Percentiles rank a stretch among this genome's conserved stretches.
Evolutionary conservation across 2,329 filamentous ascomycete genomes (phyloP).

Genomic region (Colletotrichum sp.): DNA sequence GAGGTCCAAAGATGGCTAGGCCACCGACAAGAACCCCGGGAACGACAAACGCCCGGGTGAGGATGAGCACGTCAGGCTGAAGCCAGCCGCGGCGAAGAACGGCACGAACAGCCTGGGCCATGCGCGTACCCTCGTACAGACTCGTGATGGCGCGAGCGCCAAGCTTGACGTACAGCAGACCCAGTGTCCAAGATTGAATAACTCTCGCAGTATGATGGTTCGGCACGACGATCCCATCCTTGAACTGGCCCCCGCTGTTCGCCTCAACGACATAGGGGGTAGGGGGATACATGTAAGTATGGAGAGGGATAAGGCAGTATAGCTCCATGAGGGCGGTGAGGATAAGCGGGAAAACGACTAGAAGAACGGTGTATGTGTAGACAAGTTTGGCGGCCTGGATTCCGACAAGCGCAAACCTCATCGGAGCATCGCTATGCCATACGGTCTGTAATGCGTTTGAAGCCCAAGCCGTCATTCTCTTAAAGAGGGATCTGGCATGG

Average conservation of each 20-base stretch:
- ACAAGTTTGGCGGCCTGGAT: slow-evolving; percentile 52
- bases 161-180: slow-evolving; percentile 88
- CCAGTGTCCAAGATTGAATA: slow-evolving; percentile 93
- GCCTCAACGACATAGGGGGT: slow-evolving; percentile 19
- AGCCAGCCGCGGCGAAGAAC: slow-evolving; percentile 79
- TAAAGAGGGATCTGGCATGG: slow-evolving; percentile 49
- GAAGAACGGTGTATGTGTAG: slow-evolving; percentile 79
- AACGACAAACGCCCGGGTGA: slow-evolving; percentile 87
- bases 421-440: slow-evolving; percentile 34
- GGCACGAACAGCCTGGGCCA: slow-evolving; percentile 75
- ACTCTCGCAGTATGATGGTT: slow-evolving; percentile 76
- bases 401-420: slow-evolving; percentile 30
- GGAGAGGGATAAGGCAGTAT: slow-evolving; percentile 85
- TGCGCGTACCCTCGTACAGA: slow-evolving; percentile 71
- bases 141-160: slow-evolving; percentile 71
- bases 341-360: slow-evolving; percentile 81
- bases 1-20: slow-evolving; percentile 68
- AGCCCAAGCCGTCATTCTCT: slow-evolving; percentile 35
- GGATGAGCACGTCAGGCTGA: slow-evolving; percentile 77
- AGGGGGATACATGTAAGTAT: slow-evolving; percentile 71
- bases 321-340: slow-evolving; percentile 84
- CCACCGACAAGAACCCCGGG: slow-evolving; percentile 70
- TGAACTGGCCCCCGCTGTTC: slow-evolving; percentile 27
- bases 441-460: slow-evolving; percentile 27
- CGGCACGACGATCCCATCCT: slow-evolving; percentile 21